A percentile compares a stretch with the other conserved stretches of the same genome.
Conservation (phyloP, 2,329 filamentous ascomycete genomes). For the Stromatinia cepivora region DNA sequence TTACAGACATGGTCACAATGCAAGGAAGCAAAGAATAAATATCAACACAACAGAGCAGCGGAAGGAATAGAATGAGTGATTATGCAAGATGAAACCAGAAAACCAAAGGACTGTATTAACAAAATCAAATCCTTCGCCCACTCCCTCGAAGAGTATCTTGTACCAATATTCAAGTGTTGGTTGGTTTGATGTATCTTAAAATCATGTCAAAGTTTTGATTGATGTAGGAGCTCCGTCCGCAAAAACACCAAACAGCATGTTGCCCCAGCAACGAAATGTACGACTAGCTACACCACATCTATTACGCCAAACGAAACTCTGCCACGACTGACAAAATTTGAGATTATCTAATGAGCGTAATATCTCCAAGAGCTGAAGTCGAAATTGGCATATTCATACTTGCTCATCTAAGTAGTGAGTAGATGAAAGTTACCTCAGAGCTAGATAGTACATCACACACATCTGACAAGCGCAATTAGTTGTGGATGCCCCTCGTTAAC, state of each 20-base stretch:
- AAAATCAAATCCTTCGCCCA: background rate
- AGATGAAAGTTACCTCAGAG: background rate
- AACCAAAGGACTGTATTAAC: constrained; percentile 8
- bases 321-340: background rate
- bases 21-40: constrained; percentile 8
- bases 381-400: background rate
- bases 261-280: constrained; percentile 11
- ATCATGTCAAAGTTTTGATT: constrained; percentile 11
- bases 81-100: background rate
- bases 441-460: background rate
- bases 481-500: background rate
- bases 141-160: constrained; percentile 1
- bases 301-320: background rate
- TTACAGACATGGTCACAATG: constrained; percentile 33
- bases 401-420: background rate
- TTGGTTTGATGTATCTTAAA: background rate
- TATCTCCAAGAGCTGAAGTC: background rate
- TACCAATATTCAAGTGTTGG: constrained; percentile 7
- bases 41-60: background rate
- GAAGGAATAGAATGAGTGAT: constrained; percentile 10
- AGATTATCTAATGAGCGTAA: background rate
- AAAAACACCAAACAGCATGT: constrained; percentile 9
- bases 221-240: constrained; percentile 12
- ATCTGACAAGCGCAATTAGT: too few relatives aligned
- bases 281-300: background rate